Base-by-base conservation (phyloP, 257 asterid genomes). In the Penstemon barbatus region DNA sequence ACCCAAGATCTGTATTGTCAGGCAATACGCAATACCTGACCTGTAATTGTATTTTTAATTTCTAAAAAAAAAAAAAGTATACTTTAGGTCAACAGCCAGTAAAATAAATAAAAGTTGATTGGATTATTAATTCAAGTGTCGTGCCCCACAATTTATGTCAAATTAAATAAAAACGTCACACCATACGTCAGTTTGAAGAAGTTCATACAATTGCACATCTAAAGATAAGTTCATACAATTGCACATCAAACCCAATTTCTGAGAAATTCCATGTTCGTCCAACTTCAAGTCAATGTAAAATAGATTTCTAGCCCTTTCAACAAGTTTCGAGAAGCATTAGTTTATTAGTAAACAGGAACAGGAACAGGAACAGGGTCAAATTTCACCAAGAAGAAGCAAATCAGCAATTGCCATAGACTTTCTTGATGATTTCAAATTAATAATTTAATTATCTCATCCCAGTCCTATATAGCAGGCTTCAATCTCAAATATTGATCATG, bases 81-180 rank as follows among this genome's bases (percentile, higher is more conserved):
- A 10, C 63, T 41, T 43, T 33, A 45, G 52, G 33, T n/a, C 44
- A 54, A 25, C 33, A 25, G 33, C 2, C 33, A 25, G 33, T 0
- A 25, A 25, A 25, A 25, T 25, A 25, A 25, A 25, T 25, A 25
- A 25, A 25, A 1, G 33, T 2, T 25, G 33, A 25, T 25, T 25
- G 33, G 33, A 25, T 25, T 25, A 25, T 25, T 25, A 25, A 1
- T 25, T 25, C 33, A 25, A 25, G 33, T 2, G 33, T 25, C 33
- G 33, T 25, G 33, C 33, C 2, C 2, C 33, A 25, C 33, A 25
- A 25, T 25, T 11, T 9, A 18, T 49, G 33, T 3, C 38, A 10
- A 69, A 68, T 44, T 37, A 3, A 39, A 58, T 41, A 25, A 25
- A 25, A 40, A 19, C 62, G 81, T 80, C 81, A 80, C 81, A 66